Base-by-base conservation (phyloP, 1,139 yeast species). In the Spathaspora sp. region DNA sequence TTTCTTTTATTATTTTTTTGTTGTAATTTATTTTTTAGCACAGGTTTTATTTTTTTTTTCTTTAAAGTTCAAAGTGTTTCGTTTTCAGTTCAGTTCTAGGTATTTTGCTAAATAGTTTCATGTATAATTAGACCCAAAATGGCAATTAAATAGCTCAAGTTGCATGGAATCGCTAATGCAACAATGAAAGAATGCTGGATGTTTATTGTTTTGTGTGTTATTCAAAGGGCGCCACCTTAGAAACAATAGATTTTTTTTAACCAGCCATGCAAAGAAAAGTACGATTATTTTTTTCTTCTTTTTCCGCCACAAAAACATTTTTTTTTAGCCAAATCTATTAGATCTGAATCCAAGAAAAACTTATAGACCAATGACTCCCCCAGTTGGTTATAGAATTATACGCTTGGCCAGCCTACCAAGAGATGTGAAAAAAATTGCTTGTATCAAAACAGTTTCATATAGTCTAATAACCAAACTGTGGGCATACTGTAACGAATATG, bases 211-310 rank as follows among this genome's bases (percentile, higher is more conserved):
- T 34, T 34, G 20, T 17, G 23, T 16, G 17, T 15, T 17, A 13
- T 34, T 17, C 13, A 11, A 15, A 20, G 23, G 10, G 38, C 38
- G 23, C 24, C 24, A 17, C 10, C 17, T 17, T 16, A 10, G 13
- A 24, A 15, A 34, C 38, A 34, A 34, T 34, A 24, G 13, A n/a
- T n/a, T n/a, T 11, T 11, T 16, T 5, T 16, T 9, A 34, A 34
- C 38, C 38, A 34, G 38, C 38, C 38, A 34, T 34, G 24, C 38
- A 17, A 8, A 31, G 36, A n/a, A 13, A 34, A 9, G 38, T 34
- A 34, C 38, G 38, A 34, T 34, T 34, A 17, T 34, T 34, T 29
- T 34, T 34, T 34, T 34, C 4, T 17, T 4, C 23, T 20, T n/a
- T n/a, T n/a, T 20, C 23, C 23, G 38, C 36, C 7, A 16, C 38